Conservation (phyloP, 2,329 filamentous ascomycete species). For the Talaromyces sp. region DNA sequence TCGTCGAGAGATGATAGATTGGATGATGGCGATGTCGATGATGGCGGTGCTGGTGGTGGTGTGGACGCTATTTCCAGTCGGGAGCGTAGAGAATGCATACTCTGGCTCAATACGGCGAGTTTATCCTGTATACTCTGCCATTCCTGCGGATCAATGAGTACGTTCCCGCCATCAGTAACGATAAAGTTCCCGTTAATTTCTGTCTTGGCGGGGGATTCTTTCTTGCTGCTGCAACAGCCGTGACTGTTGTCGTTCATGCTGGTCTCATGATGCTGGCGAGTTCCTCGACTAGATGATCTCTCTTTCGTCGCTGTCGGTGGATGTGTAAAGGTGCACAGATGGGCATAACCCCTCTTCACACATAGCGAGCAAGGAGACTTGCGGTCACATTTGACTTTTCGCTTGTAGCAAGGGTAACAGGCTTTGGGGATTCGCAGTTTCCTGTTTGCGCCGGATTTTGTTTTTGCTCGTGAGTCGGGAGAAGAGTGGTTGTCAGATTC, state of each 20-base stretch:
- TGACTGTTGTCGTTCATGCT: not conserved
- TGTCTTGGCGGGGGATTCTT: constrained; percentile 10
- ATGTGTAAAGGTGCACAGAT: constrained; percentile 50
- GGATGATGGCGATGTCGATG: constrained; percentile 19
- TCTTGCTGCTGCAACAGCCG: not conserved
- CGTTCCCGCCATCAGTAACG: constrained; percentile 25
- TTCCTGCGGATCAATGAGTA: constrained; percentile 43
- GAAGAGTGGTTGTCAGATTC: constrained; percentile 7
- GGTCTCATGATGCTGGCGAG: not conserved
- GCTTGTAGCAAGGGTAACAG: constrained; percentile 47
- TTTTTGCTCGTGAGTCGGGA: not conserved
- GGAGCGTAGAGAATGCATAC: constrained; percentile 38
- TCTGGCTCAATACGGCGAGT: constrained; percentile 44
- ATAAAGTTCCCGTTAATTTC: constrained; percentile 18
- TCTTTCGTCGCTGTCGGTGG: constrained; percentile 45
- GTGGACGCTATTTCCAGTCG: constrained; percentile 34
- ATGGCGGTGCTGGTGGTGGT: constrained; percentile 18
- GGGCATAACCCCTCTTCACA: constrained; percentile 50
- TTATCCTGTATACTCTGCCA: constrained; percentile 44
- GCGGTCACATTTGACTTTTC: constrained; percentile 51
- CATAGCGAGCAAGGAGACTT: constrained; percentile 50
- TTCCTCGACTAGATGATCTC: constrained; percentile 14
- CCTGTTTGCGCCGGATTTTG: constrained; percentile 17
- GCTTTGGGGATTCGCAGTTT: constrained; percentile 48
- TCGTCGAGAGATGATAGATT: not conserved